Base-by-base conservation (phyloP, 345 rosid genomes). In the Kernera saxatilis region DNA sequence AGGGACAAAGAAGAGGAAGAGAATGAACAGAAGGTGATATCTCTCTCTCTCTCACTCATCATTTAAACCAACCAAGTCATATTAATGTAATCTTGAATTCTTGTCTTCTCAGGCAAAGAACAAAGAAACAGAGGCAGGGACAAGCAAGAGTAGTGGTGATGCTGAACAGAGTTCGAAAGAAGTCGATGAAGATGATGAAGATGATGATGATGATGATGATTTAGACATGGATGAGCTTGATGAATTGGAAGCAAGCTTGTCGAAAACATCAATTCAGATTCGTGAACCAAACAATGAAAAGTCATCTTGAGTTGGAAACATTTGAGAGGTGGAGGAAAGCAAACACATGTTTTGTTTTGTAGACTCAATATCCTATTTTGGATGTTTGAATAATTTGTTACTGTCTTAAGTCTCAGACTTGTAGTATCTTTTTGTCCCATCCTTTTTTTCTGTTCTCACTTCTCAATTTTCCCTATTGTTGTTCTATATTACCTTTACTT, bases 211-310 rank as follows among this genome's bases (percentile, higher is more conserved):
- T 10, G 79, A 77, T 15, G 92, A 89, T 5, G 92, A 89, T 51
- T 74, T 84, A 59, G 91, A 89, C 84, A 74, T 87, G 79, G 96
- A 89, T 70, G 92, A 89, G 81, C 78, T 89, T 49, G 83, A 89
- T 65, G 96, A 89, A 75, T 82, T 89, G 14, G 96, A 89, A 82
- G 92, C 85, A 50, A 89, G 92, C 83, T 78, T 89, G 77, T 83
- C 96, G 15, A 89, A 80, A 75, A 79, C 92, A 2, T 82, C 92
- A 1, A 76, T 89, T 43, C 82, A 84, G 65, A 87, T 87, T 66
- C 74, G 75, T n/a, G 82, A 86, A 44, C 83, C 85, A 46, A 69
- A 52, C 75, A 46, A 64, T 49, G 71, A 64, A 70, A 62, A 67
- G 6, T 70, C 79, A 56, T 70, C 76, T 55, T 64, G 37, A 70